A percentile compares a stretch with the other conserved stretches of the same genome.
These are phyloP conservation scores for Penicillium waksmanii DNA, from an alignment of 495 filamentous ascomycete species.

Conservation along the genomic window DNA sequence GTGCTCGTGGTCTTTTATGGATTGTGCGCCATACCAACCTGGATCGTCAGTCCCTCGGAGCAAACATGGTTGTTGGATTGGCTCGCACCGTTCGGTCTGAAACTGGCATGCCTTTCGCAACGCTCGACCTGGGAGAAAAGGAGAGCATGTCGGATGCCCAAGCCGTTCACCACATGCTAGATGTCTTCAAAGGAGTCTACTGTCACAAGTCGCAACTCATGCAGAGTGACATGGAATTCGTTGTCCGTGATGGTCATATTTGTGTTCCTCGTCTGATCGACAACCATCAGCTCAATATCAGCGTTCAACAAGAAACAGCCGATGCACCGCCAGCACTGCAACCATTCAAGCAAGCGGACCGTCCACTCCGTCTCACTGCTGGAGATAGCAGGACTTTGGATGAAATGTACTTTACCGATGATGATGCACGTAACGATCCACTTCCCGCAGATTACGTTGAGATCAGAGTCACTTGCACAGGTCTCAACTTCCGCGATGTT, in stretches of 20 bases:
- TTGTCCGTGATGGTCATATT: conserved; percentile 28
- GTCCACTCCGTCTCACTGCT: conserved; percentile 33
- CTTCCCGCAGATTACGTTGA: conserved; percentile 35
- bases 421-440: conserved; percentile 13
- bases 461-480: conserved; percentile 32
- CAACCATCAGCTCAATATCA: conserved; percentile 30
- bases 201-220: conserved; percentile 23
- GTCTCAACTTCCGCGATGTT: conserved; percentile 46
- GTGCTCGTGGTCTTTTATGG: conserved; percentile 36
- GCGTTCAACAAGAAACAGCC: conserved; percentile 28
- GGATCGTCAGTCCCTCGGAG: conserved; percentile 21
- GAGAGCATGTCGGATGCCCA: conserved; percentile 16
- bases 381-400: conserved; percentile 33
- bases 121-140: conserved; percentile 32
- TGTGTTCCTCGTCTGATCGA: conserved; percentile 36
- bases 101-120: conserved; percentile 33
- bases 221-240: conserved; percentile 35
- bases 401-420: conserved; percentile 40
- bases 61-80: conserved; percentile 36
- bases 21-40: conserved; percentile 23
- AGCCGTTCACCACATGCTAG: conserved; percentile 25
- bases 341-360: conserved; percentile 29
- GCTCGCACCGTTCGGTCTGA: conserved; percentile 39
- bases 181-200: conserved; percentile 33
- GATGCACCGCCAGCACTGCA: conserved; percentile 29